Base-by-base conservation (phyloP, 805 yeast species). In the Saccharomycopsis sp. region DNA sequence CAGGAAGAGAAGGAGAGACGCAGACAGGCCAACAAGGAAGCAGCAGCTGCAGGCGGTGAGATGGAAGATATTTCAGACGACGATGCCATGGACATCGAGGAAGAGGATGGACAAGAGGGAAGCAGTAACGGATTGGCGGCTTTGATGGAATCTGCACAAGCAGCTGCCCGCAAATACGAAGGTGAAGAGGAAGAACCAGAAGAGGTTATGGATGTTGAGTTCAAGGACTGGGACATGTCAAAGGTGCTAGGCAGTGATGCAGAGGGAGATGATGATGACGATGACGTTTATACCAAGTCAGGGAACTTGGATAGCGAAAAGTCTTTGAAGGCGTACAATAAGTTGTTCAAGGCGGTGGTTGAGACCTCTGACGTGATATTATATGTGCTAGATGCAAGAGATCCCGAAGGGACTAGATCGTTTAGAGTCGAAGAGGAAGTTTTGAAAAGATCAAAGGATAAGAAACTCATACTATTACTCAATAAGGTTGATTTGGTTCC, bases 341-440 rank as follows among this genome's bases (percentile, higher is more conserved):
- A 91, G 74, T 84, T 92, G 60, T 92, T 91, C 79, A 91, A 91
- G 72, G 79, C 91, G 15, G 97, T 94, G 41, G 91, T 94, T 21
- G 97, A 91, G 61, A 87, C 91, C 21, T 78, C 97, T 1, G 99
- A 92, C 70, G 97, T 92, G 56, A 77, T 92, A 18, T 77, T 91
- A 57, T 92, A 94, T 68, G 97, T 92, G n/a, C 75, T 92, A 67
- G 99, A 92, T 73, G 97, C 99, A 1, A 85, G 99, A 72, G 97
- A 94, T 72, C 99, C 99, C 57, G 96, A 89, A 71, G 85, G 90
- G 18, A 92, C 98, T 2, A 83, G 99, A 68, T 91, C 97, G 7
- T 83, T 84, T 69, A 89, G 83, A 68, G 91, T 94, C 48, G 99
- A 94, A 76, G 87, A 89, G 69, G 89, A 95, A 2, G 90, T 94